phyloP scores from a whole-genome alignment of 2,329 filamentous ascomycete species.

The Penicillium sp. region DNA sequence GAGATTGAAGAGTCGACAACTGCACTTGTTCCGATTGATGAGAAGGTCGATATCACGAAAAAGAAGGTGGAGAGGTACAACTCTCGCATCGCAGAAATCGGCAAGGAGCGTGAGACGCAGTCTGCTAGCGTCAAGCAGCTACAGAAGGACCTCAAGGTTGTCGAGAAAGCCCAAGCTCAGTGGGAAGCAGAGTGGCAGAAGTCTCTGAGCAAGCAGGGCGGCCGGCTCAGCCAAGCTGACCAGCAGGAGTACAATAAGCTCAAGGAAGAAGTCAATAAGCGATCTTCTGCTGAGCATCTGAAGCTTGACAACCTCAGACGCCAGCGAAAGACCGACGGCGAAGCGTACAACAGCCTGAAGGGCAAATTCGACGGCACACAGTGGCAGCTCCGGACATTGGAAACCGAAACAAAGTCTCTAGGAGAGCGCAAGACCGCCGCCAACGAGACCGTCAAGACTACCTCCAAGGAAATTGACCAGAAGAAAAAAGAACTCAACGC shows the following conservation, averaged over 20 bases:
- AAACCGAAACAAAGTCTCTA: constrained; percentile 72
- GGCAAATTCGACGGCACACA: constrained; percentile 83
- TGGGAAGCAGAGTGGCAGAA: constrained; percentile 90
- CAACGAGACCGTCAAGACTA: constrained; percentile 67
- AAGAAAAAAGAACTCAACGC: constrained; percentile 93
- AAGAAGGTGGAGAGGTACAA: constrained; percentile 72
- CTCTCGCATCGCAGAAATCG: constrained; percentile 70
- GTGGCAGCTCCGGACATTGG: constrained; percentile 73
- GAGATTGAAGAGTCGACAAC: constrained; percentile 86
- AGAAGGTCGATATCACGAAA: constrained; percentile 83
- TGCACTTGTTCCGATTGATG: constrained; percentile 83
- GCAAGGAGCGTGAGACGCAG: constrained; percentile 77
- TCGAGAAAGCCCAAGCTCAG: constrained; percentile 87
- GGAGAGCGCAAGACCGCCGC: constrained; percentile 69
- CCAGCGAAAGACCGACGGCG: constrained; percentile 88
- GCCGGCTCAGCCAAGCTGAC: constrained; percentile 82
- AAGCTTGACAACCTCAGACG: constrained; percentile 85
- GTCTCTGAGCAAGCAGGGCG: constrained; percentile 82
- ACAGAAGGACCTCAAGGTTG: constrained; percentile 77
- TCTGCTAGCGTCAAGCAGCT: constrained; percentile 70
- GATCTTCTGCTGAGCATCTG: constrained; percentile 78
- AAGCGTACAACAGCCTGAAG: constrained; percentile 85
- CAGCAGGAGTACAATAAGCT: constrained; percentile 87
- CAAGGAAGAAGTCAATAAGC: constrained; percentile 81
- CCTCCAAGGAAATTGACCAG: constrained; percentile 75